Base-by-base conservation (phyloP, 441 rosid genomes). In the Dalechampia spathulata region DNA sequence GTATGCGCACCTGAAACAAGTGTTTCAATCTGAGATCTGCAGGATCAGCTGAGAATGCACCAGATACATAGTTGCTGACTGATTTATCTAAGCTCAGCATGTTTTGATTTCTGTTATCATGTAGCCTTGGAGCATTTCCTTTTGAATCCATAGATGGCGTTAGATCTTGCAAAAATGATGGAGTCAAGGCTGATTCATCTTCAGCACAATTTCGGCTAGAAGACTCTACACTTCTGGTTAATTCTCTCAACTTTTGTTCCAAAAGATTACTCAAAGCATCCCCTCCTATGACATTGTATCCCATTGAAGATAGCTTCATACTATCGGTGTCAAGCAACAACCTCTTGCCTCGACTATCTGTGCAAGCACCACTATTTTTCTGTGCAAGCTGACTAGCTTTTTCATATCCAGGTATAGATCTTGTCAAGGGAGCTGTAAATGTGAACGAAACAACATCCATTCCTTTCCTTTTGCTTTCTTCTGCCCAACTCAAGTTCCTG, bases 361-460 rank as follows among this genome's bases (percentile, higher is more conserved):
- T 47, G 64, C 39, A 69, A 61, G 54, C 34, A 52, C 53, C 51
- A 22, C 38, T 63, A 43, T 58, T 63, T 63, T 62, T 54, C 58
- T 55, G n/a, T n/a, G n/a, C 49, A 23, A 43, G 34, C 42, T 41
- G 76, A 64, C 76, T 68, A 52, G 69, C 65, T 64, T 83, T 57
- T 68, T 80, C 82, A 15, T 73, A 64, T 53, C 50, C 76, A 54
- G 80, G 60, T 44, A 74, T 34, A 57, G 85, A 71, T 32, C 89
- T 79, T 30, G 83, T 67, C 49, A 93, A 65, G 4, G 99, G 96
- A 27, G 97, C 82, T 0, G 96, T 85, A 73, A 93, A 93, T 28
- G 99, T 93, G 55, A 93, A 93, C 16, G 99, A 93, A 47, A 93
- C 82, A 61, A 93, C 95, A 77, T 90, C 99, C 73, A 66, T 74